These are phyloP conservation scores for Rheum nobile DNA, from an alignment of 148 eudicot genomes.

Conservation along the genomic window DNA sequence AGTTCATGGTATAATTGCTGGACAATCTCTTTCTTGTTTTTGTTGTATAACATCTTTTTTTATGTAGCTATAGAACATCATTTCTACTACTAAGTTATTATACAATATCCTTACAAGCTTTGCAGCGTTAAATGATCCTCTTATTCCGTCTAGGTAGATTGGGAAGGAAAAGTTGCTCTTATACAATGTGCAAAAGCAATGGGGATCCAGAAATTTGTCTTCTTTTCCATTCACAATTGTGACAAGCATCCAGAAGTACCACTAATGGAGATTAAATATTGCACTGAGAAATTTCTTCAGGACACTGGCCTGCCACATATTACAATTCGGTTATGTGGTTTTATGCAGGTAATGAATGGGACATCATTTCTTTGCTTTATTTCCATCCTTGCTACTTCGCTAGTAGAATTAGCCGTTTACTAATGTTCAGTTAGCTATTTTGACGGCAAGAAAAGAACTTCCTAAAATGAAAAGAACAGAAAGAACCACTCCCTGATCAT, in stretches of 20 bases:
- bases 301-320: constrained; percentile 81
- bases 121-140: constrained; percentile 11
- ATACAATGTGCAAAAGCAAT: constrained; percentile 99
- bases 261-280: constrained; percentile 91
- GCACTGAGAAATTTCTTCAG: constrained; percentile 95
- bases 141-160: constrained; percentile 38
- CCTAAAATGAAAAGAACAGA: not conserved
- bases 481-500: not conserved
- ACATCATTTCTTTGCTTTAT: not conserved
- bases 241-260: constrained; percentile 99
- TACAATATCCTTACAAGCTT: not conserved
- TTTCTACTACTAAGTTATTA: not conserved
- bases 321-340: constrained; percentile 80
- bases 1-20: not conserved
- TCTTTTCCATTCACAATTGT: constrained; percentile 96
- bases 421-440: not conserved
- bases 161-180: constrained; percentile 99
- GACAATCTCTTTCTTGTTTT: not conserved
- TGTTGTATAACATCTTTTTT: not conserved
- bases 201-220: constrained; percentile 88
- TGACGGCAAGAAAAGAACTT: not conserved
- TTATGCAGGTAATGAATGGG: constrained; percentile 87
- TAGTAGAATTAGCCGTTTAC: not conserved
- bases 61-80: not conserved
- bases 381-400: not conserved